Percentiles rank a stretch among this genome's conserved stretches.
These are phyloP conservation scores for Acephala macrosclerotiorum DNA, from an alignment of 2,329 filamentous ascomycete genomes.

Conservation along the genomic window DNA sequence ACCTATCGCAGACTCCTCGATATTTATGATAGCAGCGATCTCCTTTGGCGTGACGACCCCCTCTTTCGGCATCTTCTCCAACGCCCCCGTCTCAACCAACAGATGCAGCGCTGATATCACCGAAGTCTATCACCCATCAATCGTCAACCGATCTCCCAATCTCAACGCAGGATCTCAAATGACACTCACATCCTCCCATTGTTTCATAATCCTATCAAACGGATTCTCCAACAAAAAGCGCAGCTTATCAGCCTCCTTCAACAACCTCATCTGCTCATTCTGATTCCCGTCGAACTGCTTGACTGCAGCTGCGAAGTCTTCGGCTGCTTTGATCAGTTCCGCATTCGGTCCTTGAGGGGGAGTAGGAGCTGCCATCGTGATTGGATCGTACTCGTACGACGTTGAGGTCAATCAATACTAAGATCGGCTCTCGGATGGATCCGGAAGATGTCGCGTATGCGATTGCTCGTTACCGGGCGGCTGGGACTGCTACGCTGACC, in stretches of 20 bases:
- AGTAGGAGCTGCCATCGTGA: constrained; percentile 8
- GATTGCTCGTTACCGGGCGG: no score
- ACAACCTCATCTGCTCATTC: constrained; percentile 23
- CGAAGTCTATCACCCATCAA: neutral
- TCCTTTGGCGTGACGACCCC: constrained; percentile 26
- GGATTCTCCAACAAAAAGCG: constrained; percentile 31
- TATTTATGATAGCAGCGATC: constrained; percentile 26
- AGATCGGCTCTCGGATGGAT: neutral
- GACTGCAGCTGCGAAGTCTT: constrained; percentile 28
- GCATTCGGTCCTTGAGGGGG: constrained; percentile 20
- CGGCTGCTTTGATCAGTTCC: constrained; percentile 30
- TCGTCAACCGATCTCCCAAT: neutral
- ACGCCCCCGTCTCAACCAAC: constrained; percentile 29
- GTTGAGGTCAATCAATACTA: neutral
- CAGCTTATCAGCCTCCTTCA: constrained; percentile 24
- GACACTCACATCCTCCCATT: constrained; percentile 23
- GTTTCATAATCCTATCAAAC: constrained; percentile 31
- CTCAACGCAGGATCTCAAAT: neutral
- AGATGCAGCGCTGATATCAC: constrained; percentile 27
- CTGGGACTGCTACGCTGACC: no score
- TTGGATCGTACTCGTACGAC: neutral
- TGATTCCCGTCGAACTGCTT: constrained; percentile 31
- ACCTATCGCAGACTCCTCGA: constrained; percentile 32
- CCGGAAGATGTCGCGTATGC: no score
- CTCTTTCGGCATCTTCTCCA: constrained; percentile 30